phyloP scores from a whole-genome alignment of 139 green algal species.

The Coelastrella sp. region DNA sequence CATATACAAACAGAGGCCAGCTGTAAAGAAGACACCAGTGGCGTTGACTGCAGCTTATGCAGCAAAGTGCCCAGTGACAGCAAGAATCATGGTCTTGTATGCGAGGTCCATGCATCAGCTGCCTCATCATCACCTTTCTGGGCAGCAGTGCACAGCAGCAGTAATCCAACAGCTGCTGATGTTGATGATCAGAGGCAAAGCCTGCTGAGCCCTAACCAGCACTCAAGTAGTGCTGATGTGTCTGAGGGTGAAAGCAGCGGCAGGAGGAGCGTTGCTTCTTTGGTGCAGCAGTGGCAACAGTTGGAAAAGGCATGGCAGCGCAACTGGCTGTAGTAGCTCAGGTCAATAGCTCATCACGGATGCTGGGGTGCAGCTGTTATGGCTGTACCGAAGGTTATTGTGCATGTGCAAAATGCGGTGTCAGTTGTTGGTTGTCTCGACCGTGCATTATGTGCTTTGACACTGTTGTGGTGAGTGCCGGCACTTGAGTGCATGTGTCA shows the following conservation, averaged over 20 bases:
- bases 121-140: neutral
- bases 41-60: too few relatives aligned
- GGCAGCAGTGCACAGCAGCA: neutral
- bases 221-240: neutral
- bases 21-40: too few relatives aligned
- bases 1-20: too few relatives aligned
- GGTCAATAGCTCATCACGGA: neutral
- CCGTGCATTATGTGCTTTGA: too few relatives aligned
- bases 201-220: neutral
- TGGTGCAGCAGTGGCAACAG: slow-evolving; percentile 24
- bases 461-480: too few relatives aligned
- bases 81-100: neutral
- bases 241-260: neutral
- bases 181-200: neutral
- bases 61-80: too few relatives aligned
- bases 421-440: too few relatives aligned
- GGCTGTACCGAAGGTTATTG: too few relatives aligned
- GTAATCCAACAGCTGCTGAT: too few relatives aligned
- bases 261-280: neutral
- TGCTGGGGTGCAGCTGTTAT: neutral
- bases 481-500: too few relatives aligned
- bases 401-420: too few relatives aligned
- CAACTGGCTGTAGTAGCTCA: slow-evolving; percentile 18
- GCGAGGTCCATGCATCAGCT: neutral
- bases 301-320: slow-evolving; percentile 9